phyloP scores from a whole-genome alignment of 768 basidiomycete genomes.

The Strobilomyces confusus region DNA sequence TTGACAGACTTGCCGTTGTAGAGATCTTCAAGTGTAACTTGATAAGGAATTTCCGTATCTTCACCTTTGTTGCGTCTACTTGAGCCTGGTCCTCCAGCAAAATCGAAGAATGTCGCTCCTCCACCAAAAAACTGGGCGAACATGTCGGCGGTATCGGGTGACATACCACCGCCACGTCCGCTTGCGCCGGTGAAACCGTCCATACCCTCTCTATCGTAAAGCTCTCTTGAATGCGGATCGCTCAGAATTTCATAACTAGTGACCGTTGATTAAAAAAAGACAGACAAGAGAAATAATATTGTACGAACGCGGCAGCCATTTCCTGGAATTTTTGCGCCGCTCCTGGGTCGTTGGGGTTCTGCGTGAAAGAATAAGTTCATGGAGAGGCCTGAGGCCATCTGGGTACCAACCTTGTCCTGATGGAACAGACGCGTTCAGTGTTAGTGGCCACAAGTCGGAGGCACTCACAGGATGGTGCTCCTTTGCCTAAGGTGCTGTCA shows the following conservation, averaged over 20 bases:
- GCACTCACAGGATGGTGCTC: constrained; percentile 77
- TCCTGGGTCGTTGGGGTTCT: constrained; percentile 88
- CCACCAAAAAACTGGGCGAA: constrained; percentile 73
- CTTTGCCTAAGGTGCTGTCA: constrained; percentile 58
- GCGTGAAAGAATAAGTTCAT: not conserved
- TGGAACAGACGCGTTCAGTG: not conserved
- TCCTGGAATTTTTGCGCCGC: constrained; percentile 85
- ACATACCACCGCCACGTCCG: constrained; percentile 44
- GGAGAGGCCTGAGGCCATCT: not conserved
- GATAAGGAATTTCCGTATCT: constrained; percentile 73
- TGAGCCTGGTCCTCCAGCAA: constrained; percentile 48
- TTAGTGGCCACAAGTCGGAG: not conserved
- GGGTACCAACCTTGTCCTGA: constrained; percentile 62
- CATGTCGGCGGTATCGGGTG: constrained; percentile 54
- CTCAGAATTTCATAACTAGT: constrained; percentile 78
- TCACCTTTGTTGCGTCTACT: constrained; percentile 60
- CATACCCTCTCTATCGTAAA: constrained; percentile 74
- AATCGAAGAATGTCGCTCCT: constrained; percentile 59
- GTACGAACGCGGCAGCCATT: constrained; percentile 78
- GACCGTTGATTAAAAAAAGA: constrained; percentile 9
- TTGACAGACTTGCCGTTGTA: constrained; percentile 89
- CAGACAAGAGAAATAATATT: not conserved
- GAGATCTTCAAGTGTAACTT: constrained; percentile 87
- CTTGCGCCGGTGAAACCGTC: constrained; percentile 54
- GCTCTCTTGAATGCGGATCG: constrained; percentile 60